Base-by-base conservation (phyloP, 2,329 filamentous ascomycete genomes). In the Colletotrichum viniferum region DNA sequence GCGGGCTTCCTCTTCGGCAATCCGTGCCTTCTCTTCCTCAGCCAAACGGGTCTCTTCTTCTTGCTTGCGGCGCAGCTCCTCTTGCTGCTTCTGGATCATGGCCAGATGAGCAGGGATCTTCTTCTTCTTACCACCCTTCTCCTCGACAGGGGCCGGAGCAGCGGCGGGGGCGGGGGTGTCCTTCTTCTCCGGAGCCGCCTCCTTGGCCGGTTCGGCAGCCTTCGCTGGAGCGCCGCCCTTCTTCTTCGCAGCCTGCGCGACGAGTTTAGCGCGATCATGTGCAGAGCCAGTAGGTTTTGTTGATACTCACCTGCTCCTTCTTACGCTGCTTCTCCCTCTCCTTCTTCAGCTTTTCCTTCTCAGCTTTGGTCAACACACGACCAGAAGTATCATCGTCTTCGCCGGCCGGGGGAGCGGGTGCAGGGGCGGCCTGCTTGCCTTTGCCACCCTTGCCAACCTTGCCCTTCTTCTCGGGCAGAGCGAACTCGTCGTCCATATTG, bases 301-400 rank as follows among this genome's bases (percentile, higher is more conserved):
- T 43, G 52, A 62, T n/a, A 73, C 80, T 64, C 77, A 97, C 95
- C 91, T 98, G 94, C 86, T 99, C 97, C 92, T 96, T 99, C 88
- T 99, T 99, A 79, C 96, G 91, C 87, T 97, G 95, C 92, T 99
- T 99, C 88, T 99, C 97, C 77, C 95, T 93, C 88, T 99, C 97
- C 88, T 98, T 99, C 90, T 96, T 98, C 82, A 96, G 90, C 86
- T 95, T 98, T 85, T 99, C 97, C 88, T 99, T 99, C 88, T 99
- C 96, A 74, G 97, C 97, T 91, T 98, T 99, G 52, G 95, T 98
- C 87, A 98, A 92, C 64, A 98, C 90, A 71, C 92, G 91, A 60
- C 93, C 93, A 74, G 88, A 88, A 13, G 86, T 88, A 21, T 88
- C 89, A 24, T 88, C 89, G 7, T 88, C 89, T 28, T 86, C 89